Evolutionary conservation across 306 rosid species (phyloP), one percentile per base, ranked within the genome.

Genomic region (Rosa persica): DNA sequence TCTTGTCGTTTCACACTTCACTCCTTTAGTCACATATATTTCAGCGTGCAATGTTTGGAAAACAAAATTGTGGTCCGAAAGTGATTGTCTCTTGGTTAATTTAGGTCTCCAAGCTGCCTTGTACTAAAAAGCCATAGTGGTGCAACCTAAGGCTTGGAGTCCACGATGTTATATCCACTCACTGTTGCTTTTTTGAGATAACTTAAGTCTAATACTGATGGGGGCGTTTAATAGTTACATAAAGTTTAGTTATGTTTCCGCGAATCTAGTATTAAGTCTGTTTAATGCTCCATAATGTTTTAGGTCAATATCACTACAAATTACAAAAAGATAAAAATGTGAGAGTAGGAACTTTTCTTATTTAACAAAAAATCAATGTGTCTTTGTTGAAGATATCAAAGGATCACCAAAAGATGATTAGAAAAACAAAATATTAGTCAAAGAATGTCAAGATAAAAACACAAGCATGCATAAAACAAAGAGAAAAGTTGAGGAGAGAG

Each of bases 401-500:
- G 2, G 11, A 30, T 51, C 42, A 52, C 52, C 23, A n/a, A 36
- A 6, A 54, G 40, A 52, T 0, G 61, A 12, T 5, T 40, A 51
- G 15, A 49, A 51, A 12, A 52, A 6, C 43, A 27, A 17, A 36
- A 36, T 43, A 43, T 43, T 43, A 43, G 46, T 43, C 2, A 64
- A 47, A 49, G 48, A 17, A 73, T 73, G 67, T 22, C 39, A 39
- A 55, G n/a, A 48, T 7, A 23, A 51, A 40, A 13, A 34, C 8
- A 64, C 1, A 8, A 64, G 69, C 43, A 13, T 16, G 69, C 68
- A 57, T 73, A 43, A 43, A 43, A 30, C 36, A 44, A 74, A 74
- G 15, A 42, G 69, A 40, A 23, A 74, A 74, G 78, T 58, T 27
- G 68, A 74, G 54, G 40, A 58, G 27, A 57, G 67, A 22, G 67